Conservation (phyloP, 2,329 filamentous ascomycete genomes). For the Tolypocladium ovalisporum region DNA sequence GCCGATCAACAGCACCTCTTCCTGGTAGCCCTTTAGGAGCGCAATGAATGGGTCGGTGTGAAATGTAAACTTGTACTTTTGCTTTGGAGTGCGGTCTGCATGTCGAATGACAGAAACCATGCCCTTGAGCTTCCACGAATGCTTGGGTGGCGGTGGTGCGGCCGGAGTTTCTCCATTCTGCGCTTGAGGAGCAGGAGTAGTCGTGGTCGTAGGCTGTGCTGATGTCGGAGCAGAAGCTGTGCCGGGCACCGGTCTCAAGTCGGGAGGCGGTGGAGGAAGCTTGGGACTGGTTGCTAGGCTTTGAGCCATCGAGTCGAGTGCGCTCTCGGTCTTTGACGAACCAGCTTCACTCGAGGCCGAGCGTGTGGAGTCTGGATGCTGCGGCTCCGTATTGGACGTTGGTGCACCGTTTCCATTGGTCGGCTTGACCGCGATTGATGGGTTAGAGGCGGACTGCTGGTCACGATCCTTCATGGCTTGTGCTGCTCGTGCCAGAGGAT, state of each 20-base stretch:
- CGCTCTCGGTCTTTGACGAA: conserved; percentile 21
- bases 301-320: conserved; percentile 20
- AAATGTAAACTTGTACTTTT: conserved; percentile 99
- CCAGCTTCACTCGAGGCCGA: conserved; percentile 15
- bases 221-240: conserved; percentile 25
- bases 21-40: conserved; percentile 85
- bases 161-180: conserved; percentile 29
- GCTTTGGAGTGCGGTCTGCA: conserved; percentile 93
- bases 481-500: conserved; percentile 24
- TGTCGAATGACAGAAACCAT: conserved; percentile 95
- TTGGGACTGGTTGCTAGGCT: conserved; percentile 24
- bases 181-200: conserved; percentile 8
- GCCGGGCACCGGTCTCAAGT: conserved; percentile 15
- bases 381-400: conserved; percentile 10
- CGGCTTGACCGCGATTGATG: conserved; percentile 14
- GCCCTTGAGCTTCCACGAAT: conserved; percentile 96
- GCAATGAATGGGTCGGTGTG: conserved; percentile 95
- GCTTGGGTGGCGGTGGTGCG: conserved; percentile 64
- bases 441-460: conserved; percentile 8
- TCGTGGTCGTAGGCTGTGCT: conserved; percentile 18
- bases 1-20: conserved; percentile 89
- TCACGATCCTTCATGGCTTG: conserved; percentile 30
- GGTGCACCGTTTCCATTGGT: conserved; percentile 11
- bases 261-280: conserved; percentile 20
- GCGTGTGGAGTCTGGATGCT: conserved; percentile 12